Base-by-base conservation (phyloP, 2,329 filamentous ascomycete species). In the Periconia macrospinosa region DNA sequence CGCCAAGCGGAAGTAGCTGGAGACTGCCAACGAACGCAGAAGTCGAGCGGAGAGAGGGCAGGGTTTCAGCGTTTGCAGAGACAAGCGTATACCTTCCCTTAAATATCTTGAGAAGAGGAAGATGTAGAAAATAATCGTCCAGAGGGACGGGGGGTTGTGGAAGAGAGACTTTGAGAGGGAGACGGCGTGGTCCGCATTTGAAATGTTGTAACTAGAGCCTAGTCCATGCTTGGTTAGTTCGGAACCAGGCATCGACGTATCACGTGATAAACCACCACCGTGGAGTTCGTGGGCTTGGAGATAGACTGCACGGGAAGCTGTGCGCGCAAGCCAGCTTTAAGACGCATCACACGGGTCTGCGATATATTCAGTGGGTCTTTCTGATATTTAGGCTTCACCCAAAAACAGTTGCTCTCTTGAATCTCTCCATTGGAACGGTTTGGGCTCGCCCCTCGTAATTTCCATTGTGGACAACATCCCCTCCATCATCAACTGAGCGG, bases 391-490 rank as follows among this genome's bases (percentile, higher is more conserved):
- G 33, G 5, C 11, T 10, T n/a, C 33, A 13, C 11, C 30, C 30
- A 8, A 7, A 13, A n/a, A 37, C 5, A 13, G 5, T n/a, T n/a
- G 11, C 5, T n/a, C 15, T 37, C 33, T 10, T 37, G 33, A 5
- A 37, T 3, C 11, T n/a, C 33, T 37, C 33, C 33, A 37, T 37
- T 37, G 33, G 33, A 37, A 37, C 33, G 3, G 11, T 37, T 27
- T 13, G 33, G 33, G 11, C 33, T 13, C 41, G 18, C n/a, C 19
- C 35, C n/a, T 47, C 15, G 17, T 30, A 56, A 56, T 53, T 55
- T 56, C 50, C 47, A 53, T 43, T 53, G 50, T 56, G 54, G 53
- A 55, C 53, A 52, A 48, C 41, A 30, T 53, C 54, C 50, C 50
- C 54, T 53, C 50, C 54, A 53, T 45, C 41, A 19, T 19, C 47